phyloP scores from a whole-genome alignment of 805 yeast species.

The Vanderwaltozyma tropicalis region DNA sequence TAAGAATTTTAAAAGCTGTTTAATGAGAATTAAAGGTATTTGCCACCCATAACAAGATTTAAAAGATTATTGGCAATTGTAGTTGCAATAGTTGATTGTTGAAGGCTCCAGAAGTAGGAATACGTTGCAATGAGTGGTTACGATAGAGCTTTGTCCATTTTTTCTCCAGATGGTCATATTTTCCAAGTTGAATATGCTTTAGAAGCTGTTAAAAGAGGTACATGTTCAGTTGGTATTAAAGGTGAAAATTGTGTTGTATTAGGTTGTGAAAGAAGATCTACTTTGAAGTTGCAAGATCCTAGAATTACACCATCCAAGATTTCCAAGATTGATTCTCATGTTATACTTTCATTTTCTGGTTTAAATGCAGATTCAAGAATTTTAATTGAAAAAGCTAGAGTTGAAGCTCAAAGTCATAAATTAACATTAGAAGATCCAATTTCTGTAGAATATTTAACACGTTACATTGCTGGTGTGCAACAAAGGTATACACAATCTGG shows the following conservation, averaged over 20 bases:
- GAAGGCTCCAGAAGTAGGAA: not conserved
- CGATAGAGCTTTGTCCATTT: constrained; percentile 97
- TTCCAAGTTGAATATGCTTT: constrained; percentile 97
- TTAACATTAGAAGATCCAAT: constrained; percentile 93
- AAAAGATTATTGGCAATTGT: no score
- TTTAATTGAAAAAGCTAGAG: constrained; percentile 86
- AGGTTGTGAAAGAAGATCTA: constrained; percentile 94
- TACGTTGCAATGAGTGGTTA: constrained; percentile 77
- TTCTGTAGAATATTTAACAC: constrained; percentile 80
- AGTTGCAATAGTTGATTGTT: not conserved
- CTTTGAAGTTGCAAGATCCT: constrained; percentile 90
- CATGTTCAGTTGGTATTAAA: constrained; percentile 95
- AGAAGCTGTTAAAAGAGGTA: constrained; percentile 97
- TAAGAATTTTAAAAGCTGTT: no score
- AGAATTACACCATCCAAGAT: constrained; percentile 93
- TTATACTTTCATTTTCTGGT: constrained; percentile 91
- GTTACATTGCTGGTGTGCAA: constrained; percentile 95
- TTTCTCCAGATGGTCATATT: constrained; percentile 98
- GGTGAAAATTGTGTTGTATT: constrained; percentile 82
- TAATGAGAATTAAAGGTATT: no score
- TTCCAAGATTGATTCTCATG: constrained; percentile 82
- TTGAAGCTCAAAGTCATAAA: constrained; percentile 92
- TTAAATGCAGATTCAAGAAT: constrained; percentile 97
- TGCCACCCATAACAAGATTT: no score
- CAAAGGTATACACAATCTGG: constrained; percentile 96